Evolutionary conservation across 2,329 filamentous ascomycete species (phyloP), one percentile per base, ranked within the genome.

Genomic region (Aspergillus nomiae): DNA sequence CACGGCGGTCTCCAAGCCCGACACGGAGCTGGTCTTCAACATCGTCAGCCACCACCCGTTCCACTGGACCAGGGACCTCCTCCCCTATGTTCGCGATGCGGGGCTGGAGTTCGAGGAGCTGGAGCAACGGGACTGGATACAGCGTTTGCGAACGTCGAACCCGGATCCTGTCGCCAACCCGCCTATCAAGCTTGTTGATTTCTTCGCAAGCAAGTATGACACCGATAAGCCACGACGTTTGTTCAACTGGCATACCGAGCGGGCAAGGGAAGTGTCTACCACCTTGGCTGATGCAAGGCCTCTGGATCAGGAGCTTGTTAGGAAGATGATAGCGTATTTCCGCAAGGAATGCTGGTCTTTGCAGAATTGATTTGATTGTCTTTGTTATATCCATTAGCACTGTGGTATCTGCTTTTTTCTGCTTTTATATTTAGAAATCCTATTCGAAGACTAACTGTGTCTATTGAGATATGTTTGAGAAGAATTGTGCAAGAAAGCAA

Each of bases 181-280:
- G 12, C 79, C 82, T 0, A 78, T 85, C 65, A 86, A 86, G 70
- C 74, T 86, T 1, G 63, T 85, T 1, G 83, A 85, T 48, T 87
- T 85, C 74, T 86, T 85, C 62, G 72, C 77, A 4, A 74, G 75
- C 2, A 86, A 86, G 68, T 87, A 86, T 64, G 81, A 83, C 55
- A 63, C 61, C 11, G 64, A 63, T 21, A 11, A 46, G 41, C 64
- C 63, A 2, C 51, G 63, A 24, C 59, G 63, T 38, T 51, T 41
- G 1, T 38, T 68, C 24, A 34, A 56, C 8, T 73, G 67, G 65
- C 59, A 58, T n/a, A 72, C 69, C 1, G 63, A 65, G n/a, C 60
- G 60, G 58, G 67, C 69, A 36, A 67, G 62, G 46, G 26, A 24
- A 11, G 60, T 54, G 34, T 69, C 67, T 2, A 16, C 43, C 11